Conservation (phyloP, 805 yeast species). For the Candida piceae region DNA sequence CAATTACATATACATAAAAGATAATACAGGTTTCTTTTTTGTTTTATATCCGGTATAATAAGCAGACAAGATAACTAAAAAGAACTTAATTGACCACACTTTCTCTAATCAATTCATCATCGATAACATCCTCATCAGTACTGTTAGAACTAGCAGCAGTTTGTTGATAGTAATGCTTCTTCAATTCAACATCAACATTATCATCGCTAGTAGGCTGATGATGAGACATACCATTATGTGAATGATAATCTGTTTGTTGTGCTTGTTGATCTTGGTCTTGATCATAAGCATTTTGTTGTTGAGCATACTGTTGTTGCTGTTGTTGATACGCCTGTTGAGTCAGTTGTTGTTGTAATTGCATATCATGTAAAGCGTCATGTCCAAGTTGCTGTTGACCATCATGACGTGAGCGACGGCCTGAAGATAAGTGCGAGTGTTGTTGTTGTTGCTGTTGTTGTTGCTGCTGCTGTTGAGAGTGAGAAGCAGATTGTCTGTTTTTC, state of each 20-base stretch:
- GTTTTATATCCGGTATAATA: too few relatives aligned
- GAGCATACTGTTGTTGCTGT: slow-evolving; percentile 3
- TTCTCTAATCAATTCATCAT: slow-evolving; percentile 9
- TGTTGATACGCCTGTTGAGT: slow-evolving; percentile 13
- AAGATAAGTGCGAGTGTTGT: neutral
- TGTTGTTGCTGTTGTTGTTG: slow-evolving; percentile 3
- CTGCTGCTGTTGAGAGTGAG: slow-evolving; percentile 4
- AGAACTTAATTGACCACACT: slow-evolving; percentile 3
- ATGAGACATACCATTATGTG: neutral
- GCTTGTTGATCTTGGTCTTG: neutral
- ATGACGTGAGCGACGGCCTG: too few relatives aligned
- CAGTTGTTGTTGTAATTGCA: slow-evolving; percentile 15
- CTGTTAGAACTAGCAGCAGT: slow-evolving; percentile 1
- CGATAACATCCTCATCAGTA: slow-evolving; percentile 9
- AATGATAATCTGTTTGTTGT: neutral
- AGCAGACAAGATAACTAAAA: too few relatives aligned
- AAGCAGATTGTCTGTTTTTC: neutral
- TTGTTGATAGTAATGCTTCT: slow-evolving; percentile 11
- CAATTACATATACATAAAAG: too few relatives aligned
- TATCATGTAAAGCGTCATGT: slow-evolving; percentile 16
- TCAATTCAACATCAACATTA: slow-evolving; percentile 21
- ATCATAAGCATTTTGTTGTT: slow-evolving; percentile 2
- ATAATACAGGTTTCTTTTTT: too few relatives aligned
- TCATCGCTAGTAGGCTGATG: slow-evolving; percentile 13
- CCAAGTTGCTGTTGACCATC: slow-evolving; percentile 1